Base-by-base conservation (phyloP, 2,329 filamentous ascomycete species). In the Xylaria sp. region DNA sequence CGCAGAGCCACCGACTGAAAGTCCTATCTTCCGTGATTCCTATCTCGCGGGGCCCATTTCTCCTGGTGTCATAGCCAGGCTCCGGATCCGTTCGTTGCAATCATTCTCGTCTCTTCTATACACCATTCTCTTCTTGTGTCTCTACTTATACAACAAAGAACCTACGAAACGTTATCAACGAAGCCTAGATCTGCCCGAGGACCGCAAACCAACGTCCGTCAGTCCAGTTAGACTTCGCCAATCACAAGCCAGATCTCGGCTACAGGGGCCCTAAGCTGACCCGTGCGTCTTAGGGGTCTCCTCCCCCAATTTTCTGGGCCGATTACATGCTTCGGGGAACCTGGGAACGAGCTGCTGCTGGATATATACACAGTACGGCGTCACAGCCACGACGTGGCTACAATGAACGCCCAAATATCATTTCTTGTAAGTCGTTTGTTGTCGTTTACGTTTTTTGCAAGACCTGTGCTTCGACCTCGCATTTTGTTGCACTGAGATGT, bases 391-490 rank as follows among this genome's bases (percentile, higher is more conserved):
- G 54, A 57, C 59, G 58, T 53, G 42, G 48, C 58, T 57, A 68
- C 54, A 37, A 71, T 71, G 68, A 71, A 71, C 57, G 65, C 67
- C 48, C 68, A 71, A 58, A 71, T 71, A 61, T 69, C 66, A 44
- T 71, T 71, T 56, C 65, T 71, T 54, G 68, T 71, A 65, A 70
- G 68, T 53, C 37, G n/a, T 49, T 46, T 48, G 50, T 48, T 46
- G 39, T 48, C 51, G 46, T 5, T 48, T n/a, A n/a, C n/a, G 22
- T 26, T 49, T 52, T 37, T 54, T 17, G 39, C 52, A 54, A 13
- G 3, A 34, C 29, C 16, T 13, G 29, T 34, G 29, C 6, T 13
- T 13, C 29, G 16, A 13, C 16, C 11, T 34, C 9, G 29, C 29
- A 34, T 34, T 52, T 52, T 45, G 50, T 50, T 47, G 50, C 50